Conservation (phyloP, 371 early-diverging fungal species). For the Mucor indicus region DNA sequence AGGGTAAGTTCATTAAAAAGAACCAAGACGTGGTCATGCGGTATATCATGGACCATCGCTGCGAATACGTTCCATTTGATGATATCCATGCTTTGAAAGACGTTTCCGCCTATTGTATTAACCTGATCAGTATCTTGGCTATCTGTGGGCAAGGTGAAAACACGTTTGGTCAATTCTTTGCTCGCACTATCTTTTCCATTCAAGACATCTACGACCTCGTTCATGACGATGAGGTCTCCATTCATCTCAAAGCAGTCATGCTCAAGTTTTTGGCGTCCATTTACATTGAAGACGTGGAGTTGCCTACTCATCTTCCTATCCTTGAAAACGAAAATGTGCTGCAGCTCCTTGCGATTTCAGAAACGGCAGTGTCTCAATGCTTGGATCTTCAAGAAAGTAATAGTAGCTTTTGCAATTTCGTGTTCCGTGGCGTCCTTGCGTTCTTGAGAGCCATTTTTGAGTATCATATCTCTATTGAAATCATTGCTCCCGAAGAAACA, state of each 20-base stretch:
- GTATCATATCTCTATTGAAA: conserved; percentile 28
- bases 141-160: conserved; percentile 54
- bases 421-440: conserved; percentile 27
- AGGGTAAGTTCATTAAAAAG: conserved; percentile 44
- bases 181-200: conserved; percentile 32
- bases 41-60: conserved; percentile 41
- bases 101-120: conserved; percentile 33
- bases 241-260: conserved; percentile 21
- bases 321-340: conserved; percentile 20
- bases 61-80: conserved; percentile 35
- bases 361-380: conserved; percentile 15
- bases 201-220: conserved; percentile 20
- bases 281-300: conserved; percentile 36
- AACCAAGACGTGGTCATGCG: conserved; percentile 46
- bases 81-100: conserved; percentile 1
- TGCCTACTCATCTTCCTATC: conserved; percentile 15
- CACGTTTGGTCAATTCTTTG: conserved; percentile 49
- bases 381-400: not conserved
- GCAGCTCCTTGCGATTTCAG: conserved; percentile 11
- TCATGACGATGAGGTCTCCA: conserved; percentile 5
- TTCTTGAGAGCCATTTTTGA: conserved; percentile 32
- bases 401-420: conserved; percentile 1
- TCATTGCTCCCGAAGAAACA: conserved; percentile 8
- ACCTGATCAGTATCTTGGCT: conserved; percentile 38
- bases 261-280: conserved; percentile 30